Percentiles rank a stretch among this genome's conserved stretches.
phyloP scores from a whole-genome alignment of 202 grass and related monocot species.

The Zizania palustris region DNA sequence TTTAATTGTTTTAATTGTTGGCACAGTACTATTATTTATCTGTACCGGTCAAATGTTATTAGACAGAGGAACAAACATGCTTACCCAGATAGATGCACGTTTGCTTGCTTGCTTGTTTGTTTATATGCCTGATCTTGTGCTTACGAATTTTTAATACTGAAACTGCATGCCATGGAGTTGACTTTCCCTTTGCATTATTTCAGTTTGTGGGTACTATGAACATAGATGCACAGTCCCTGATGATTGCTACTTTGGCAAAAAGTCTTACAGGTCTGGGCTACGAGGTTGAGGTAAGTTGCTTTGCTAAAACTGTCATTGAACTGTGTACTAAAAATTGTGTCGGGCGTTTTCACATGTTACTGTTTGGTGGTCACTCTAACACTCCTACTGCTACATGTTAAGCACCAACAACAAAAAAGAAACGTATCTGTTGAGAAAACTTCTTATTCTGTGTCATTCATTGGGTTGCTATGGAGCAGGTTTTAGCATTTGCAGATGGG shows the following conservation, averaged over 20 bases:
- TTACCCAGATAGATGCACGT: constrained; percentile 40
- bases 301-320: constrained; percentile 13
- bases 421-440: constrained; percentile 26
- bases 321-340: not conserved
- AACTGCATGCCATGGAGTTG: constrained; percentile 36
- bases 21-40: constrained; percentile 4
- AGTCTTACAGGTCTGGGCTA: constrained; percentile 72
- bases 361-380: not conserved
- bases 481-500: constrained; percentile 67
- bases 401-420: not conserved
- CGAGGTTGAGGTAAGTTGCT: constrained; percentile 63
- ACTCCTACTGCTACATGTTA: not conserved
- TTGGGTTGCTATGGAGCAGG: constrained; percentile 47
- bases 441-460: constrained; percentile 4
- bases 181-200: constrained; percentile 43
- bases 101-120: constrained; percentile 26
- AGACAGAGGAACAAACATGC: constrained; percentile 46
- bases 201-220: constrained; percentile 69
- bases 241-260: constrained; percentile 80
- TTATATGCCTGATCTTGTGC: constrained; percentile 23
- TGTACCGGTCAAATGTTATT: constrained; percentile 35
- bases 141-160: constrained; percentile 20
- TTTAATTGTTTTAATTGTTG: no score
- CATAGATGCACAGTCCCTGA: constrained; percentile 64
- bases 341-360: not conserved